Base-by-base conservation (phyloP, 1,139 yeast genomes). In the Blastobotrys apis region DNA sequence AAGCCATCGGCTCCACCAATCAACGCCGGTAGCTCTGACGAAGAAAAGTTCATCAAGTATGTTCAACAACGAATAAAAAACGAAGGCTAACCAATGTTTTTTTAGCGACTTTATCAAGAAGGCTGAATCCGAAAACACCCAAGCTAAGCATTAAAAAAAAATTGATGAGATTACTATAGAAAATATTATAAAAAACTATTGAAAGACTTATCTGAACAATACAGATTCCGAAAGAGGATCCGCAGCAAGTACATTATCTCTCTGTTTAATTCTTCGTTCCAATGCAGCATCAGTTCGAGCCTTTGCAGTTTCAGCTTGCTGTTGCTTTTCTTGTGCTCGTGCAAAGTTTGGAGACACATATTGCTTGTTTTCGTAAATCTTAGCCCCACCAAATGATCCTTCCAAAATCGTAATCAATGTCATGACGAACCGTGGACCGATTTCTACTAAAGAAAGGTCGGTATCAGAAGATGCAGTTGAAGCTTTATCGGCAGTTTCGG, bases 351-450 rank as follows among this genome's bases (percentile, higher is more conserved):
- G 98, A 48, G 95, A 85, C 42, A 92, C 96, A 65, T 86, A 92
- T 67, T 92, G 94, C 73, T 86, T 90, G 72, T 92, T 92, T 63
- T 92, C 98, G 69, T 86, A 92, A 54, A 92, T 87, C 74, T 92
- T 88, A 51, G 98, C 97, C 19, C 99, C 98, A 46, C 97, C 94
- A 60, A 92, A 94, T 2, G 97, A 87, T 40, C 98, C 99, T 68
- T 92, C 98, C 53, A 92, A 75, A 43, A 92, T 81, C 50, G 95
- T 83, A 56, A 92, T 90, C 55, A 85, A 81, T 3, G 98, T 92
- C 71, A 94, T 75, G 31, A 94, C 97, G 57, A 90, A 82, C 63
- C 99, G 78, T 44, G 99, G 99, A 2, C 99, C 99, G 56, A 92
- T 88, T 71, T 92, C 99, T 50, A 94, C 84, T 59, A 92, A 73